A percentile compares a stretch with the other conserved stretches of the same genome.
phyloP scores from a whole-genome alignment of 495 filamentous ascomycete genomes.

The Elaphomyces granulatus region DNA sequence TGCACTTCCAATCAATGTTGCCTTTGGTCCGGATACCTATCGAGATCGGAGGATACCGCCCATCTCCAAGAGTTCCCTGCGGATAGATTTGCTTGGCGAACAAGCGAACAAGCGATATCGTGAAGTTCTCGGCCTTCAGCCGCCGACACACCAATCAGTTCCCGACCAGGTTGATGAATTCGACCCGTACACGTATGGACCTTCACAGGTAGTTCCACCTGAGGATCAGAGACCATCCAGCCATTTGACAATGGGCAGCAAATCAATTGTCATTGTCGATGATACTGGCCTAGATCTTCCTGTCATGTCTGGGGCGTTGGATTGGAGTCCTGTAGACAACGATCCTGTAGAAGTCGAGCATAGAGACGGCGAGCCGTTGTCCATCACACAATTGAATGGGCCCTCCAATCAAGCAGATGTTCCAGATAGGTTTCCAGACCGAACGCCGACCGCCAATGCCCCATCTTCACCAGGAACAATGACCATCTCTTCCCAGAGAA shows the following conservation, averaged over 20 bases:
- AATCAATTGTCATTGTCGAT: conserved; percentile 82
- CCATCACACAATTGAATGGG: background rate
- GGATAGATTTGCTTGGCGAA: conserved; percentile 69
- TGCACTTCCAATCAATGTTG: conserved; percentile 31
- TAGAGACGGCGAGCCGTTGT: conserved; percentile 5
- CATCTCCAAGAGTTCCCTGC: conserved; percentile 22
- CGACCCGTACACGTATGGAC: background rate
- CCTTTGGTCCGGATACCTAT: conserved; percentile 32
- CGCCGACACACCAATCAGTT: background rate
- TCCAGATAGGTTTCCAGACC: too few relatives aligned
- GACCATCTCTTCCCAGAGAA: background rate
- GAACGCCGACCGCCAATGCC: background rate
- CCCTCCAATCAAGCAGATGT: background rate
- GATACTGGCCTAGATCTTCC: conserved; percentile 28
- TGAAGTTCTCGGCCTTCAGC: conserved; percentile 10
- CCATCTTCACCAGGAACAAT: background rate
- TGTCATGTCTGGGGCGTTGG: conserved; percentile 24
- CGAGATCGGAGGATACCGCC: conserved; percentile 28
- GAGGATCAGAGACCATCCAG: conserved; percentile 29
- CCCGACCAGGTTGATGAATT: background rate
- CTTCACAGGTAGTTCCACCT: background rate
- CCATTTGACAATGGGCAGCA: conserved; percentile 60
- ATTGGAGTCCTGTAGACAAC: conserved; percentile 1
- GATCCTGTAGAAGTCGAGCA: background rate
- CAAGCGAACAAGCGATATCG: conserved; percentile 54